Evolutionary conservation across 2,329 filamentous ascomycete genomes (phyloP).

Genomic region (Calonectria pseudoturangicola): DNA sequence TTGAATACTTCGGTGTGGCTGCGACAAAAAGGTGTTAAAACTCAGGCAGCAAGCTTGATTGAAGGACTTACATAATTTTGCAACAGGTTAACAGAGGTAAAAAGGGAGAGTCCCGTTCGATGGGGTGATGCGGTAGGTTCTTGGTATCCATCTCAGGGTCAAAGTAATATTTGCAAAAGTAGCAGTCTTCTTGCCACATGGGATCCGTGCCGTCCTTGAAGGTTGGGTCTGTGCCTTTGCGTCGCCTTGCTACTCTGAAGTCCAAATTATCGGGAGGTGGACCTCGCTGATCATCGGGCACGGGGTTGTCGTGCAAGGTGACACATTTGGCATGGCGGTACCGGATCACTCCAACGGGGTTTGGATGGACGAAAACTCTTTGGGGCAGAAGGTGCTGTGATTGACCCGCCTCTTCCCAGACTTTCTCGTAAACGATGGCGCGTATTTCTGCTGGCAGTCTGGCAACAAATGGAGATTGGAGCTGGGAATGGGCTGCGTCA

Average conservation of each 20-base stretch:
- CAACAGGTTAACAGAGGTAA: slow-evolving; percentile 15
- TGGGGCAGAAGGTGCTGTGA: slow-evolving; percentile 24
- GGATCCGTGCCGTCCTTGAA: slow-evolving; percentile 27
- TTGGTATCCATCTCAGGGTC: slow-evolving; percentile 4
- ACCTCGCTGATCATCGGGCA: slow-evolving; percentile 1
- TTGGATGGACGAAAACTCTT: neutral
- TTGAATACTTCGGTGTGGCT: slow-evolving; percentile 14
- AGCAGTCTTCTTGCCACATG: slow-evolving; percentile 31
- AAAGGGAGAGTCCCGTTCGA: slow-evolving; percentile 17
- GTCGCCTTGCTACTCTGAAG: slow-evolving; percentile 11
- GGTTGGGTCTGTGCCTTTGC: neutral
- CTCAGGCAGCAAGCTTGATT: no score
- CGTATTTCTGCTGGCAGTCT: slow-evolving; percentile 25
- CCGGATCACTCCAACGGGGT: neutral
- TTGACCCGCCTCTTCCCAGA: slow-evolving; percentile 4
- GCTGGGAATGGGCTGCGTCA: neutral
- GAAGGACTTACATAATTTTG: neutral
- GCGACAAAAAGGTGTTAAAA: neutral
- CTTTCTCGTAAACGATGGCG: slow-evolving; percentile 1
- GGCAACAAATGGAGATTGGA: slow-evolving; percentile 3
- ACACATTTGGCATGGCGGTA: slow-evolving; percentile 20
- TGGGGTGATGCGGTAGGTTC: slow-evolving; percentile 8
- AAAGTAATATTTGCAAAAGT: slow-evolving; percentile 12
- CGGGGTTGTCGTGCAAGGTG: slow-evolving; percentile 5
- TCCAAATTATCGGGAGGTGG: slow-evolving; percentile 19